Conservation (phyloP, 2,329 filamentous ascomycete genomes). For the Mollisiaceae sp. region DNA sequence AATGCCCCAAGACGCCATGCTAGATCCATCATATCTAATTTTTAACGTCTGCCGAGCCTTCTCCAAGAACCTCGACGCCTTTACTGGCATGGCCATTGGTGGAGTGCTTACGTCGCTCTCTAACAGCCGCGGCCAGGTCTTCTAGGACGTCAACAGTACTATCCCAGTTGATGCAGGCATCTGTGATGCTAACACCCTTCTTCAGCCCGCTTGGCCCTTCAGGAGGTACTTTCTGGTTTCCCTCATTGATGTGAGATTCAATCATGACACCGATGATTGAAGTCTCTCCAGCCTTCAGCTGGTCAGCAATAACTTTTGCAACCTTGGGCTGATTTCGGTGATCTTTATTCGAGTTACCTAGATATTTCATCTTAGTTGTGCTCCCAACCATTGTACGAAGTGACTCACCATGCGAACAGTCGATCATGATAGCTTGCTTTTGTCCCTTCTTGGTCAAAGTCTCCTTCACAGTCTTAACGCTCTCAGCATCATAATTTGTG, state of each 20-base stretch:
- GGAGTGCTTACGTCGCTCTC: conserved; percentile 63
- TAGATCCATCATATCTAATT: background rate
- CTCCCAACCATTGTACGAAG: background rate
- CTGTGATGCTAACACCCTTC: conserved; percentile 92
- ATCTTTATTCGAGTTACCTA: conserved; percentile 97
- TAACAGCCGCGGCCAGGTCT: conserved; percentile 82
- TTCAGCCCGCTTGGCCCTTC: conserved; percentile 80
- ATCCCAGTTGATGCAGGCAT: conserved; percentile 96
- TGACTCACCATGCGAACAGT: conserved; percentile 88
- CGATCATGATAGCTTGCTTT: conserved; percentile 92
- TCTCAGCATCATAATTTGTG: conserved; percentile 91
- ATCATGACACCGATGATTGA: conserved; percentile 98
- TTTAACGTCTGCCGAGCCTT: background rate
- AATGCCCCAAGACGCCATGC: conserved; percentile 8
- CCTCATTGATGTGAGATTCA: conserved; percentile 95
- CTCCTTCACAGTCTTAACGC: conserved; percentile 79
- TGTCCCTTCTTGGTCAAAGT: conserved; percentile 81
- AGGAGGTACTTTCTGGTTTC: conserved; percentile 83
- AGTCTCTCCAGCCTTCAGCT: conserved; percentile 85
- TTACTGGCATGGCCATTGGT: conserved; percentile 13
- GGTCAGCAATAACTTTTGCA: conserved; percentile 78
- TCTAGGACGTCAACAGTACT: conserved; percentile 81
- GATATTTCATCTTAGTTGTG: conserved; percentile 21
- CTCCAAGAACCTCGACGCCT: too few relatives aligned
- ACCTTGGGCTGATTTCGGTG: conserved; percentile 98